Percentiles rank a stretch among this genome's conserved stretches.
Conservation (phyloP, 1,139 yeast species). For the Eremothecium coryli region DNA sequence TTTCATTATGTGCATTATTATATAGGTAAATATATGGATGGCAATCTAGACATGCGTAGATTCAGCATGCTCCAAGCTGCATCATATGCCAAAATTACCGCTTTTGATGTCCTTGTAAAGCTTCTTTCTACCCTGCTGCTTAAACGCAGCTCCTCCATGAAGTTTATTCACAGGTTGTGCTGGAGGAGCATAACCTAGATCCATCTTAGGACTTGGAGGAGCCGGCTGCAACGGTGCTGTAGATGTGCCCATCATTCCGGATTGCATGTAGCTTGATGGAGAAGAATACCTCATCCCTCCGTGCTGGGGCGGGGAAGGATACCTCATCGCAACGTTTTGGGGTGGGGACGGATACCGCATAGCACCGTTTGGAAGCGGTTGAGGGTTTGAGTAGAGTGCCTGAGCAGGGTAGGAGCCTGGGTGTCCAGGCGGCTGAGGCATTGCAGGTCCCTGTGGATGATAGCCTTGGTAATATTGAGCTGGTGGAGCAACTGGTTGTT, state of each 20-base stretch:
- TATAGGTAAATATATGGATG: no score
- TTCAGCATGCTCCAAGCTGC: neutral
- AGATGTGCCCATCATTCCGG: neutral
- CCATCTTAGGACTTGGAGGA: constrained; percentile 2
- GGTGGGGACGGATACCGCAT: neutral
- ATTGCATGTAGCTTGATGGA: no score
- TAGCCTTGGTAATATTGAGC: neutral
- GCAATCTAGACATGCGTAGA: no score
- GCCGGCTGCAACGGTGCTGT: neutral
- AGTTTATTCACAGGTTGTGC: constrained; percentile 17
- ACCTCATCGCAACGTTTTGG: neutral
- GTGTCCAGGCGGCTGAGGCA: constrained; percentile 2
- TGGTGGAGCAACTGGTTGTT: neutral
- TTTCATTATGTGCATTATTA: no score
- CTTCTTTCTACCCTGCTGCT: constrained; percentile 25
- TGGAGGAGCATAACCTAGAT: constrained; percentile 4
- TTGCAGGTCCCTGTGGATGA: neutral
- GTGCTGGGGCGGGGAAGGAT: constrained; percentile 7
- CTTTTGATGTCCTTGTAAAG: constrained; percentile 27
- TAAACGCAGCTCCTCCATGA: constrained; percentile 24
- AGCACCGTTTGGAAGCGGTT: constrained; percentile 1
- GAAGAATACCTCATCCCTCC: no score
- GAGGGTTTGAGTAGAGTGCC: neutral
- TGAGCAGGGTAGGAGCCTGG: neutral
- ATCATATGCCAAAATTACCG: constrained; percentile 29